phyloP scores from a whole-genome alignment of 805 yeast species.

The Nakazawaea wyomingensis region DNA sequence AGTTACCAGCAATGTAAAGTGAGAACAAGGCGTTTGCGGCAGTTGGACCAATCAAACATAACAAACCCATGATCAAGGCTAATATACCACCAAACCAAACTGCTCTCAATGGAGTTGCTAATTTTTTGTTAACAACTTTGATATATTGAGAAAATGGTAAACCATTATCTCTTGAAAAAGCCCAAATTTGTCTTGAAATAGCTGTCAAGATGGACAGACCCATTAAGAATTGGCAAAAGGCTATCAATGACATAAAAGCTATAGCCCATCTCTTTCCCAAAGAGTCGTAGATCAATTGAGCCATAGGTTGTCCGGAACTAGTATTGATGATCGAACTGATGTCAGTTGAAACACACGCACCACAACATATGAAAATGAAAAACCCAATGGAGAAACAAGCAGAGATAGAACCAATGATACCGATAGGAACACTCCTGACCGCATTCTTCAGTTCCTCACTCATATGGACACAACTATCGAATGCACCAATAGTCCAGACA shows the following conservation, averaged over 20 bases:
- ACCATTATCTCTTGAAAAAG: constrained; percentile 74
- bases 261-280: constrained; percentile 63
- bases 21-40: constrained; percentile 70
- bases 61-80: constrained; percentile 47
- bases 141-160: constrained; percentile 55
- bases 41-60: constrained; percentile 51
- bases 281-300: constrained; percentile 57
- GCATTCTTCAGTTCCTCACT: constrained; percentile 68
- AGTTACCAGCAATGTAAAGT: constrained; percentile 56
- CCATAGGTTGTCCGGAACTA: constrained; percentile 55
- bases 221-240: constrained; percentile 61
- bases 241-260: constrained; percentile 54
- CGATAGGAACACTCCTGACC: constrained; percentile 56
- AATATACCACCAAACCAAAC: constrained; percentile 48
- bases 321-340: constrained; percentile 36
- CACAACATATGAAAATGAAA: constrained; percentile 45
- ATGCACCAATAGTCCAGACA: constrained; percentile 72
- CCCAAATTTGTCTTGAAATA: constrained; percentile 67
- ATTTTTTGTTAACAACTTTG: constrained; percentile 49
- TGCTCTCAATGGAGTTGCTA: constrained; percentile 64
- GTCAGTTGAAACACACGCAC: constrained; percentile 49
- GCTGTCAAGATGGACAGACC: constrained; percentile 60
- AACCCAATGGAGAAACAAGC: constrained; percentile 58
- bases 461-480: constrained; percentile 70
- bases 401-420: constrained; percentile 55